Percentiles rank a stretch among this genome's conserved stretches.
Conservation (phyloP, 805 yeast species). For the Saturnispora silvae region DNA sequence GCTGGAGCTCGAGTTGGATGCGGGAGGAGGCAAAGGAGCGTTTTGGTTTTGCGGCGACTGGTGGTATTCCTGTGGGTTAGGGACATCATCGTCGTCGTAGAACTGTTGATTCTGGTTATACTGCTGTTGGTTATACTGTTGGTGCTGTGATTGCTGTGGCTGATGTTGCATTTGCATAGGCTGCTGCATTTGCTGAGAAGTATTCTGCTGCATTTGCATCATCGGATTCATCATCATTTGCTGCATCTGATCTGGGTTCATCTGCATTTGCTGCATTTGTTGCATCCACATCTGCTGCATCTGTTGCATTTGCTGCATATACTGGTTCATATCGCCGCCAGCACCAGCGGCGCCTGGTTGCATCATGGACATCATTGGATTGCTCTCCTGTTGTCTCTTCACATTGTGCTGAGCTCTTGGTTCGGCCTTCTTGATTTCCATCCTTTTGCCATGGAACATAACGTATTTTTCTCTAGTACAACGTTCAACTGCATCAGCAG, state of each 20-base stretch:
- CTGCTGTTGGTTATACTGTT: constrained; percentile 9
- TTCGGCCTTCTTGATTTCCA: constrained; percentile 78
- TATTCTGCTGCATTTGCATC: constrained; percentile 9
- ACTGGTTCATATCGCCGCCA: constrained; percentile 33
- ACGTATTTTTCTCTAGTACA: constrained; percentile 76
- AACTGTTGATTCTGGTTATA: background rate
- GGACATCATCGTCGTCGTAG: constrained; percentile 25
- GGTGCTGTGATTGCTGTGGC: constrained; percentile 1
- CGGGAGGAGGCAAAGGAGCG: background rate
- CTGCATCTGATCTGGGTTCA: constrained; percentile 12
- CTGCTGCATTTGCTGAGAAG: constrained; percentile 6
- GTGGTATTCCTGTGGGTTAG: constrained; percentile 26
- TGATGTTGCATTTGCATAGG: background rate
- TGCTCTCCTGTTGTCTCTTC: constrained; percentile 14
- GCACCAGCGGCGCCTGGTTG: constrained; percentile 19
- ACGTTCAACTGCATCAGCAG: constrained; percentile 87
- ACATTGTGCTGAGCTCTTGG: constrained; percentile 56
- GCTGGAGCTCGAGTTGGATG: no score
- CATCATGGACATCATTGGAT: constrained; percentile 19
- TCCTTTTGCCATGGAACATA: constrained; percentile 73
- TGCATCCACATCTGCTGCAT: constrained; percentile 31
- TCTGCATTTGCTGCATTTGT: constrained; percentile 25
- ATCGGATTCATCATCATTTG: constrained; percentile 9
- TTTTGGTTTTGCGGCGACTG: constrained; percentile 5
- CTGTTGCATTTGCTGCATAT: constrained; percentile 54